Evolutionary conservation across 805 yeast genomes (phyloP).

Genomic region (Hanseniaspora jakobsenii): DNA sequence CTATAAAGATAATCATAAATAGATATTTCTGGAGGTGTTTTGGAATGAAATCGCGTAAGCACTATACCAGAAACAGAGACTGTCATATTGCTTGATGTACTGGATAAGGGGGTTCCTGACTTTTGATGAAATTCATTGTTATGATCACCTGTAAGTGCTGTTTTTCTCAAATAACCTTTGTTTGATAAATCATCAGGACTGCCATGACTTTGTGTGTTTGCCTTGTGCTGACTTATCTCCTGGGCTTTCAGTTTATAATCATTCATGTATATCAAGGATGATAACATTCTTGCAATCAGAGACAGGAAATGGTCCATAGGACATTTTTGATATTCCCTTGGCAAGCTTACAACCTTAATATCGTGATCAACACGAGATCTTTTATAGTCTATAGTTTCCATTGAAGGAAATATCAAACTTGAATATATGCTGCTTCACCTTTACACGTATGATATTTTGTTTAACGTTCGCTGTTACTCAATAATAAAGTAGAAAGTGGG

Average conservation of each 20-base stretch:
- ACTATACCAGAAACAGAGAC: slow-evolving; percentile 27
- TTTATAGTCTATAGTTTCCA: not conserved
- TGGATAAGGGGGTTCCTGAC: not conserved
- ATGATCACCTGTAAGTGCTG: no score
- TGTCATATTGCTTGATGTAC: not conserved
- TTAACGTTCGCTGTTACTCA: no score
- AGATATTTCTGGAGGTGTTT: slow-evolving; percentile 83
- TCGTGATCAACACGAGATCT: no score
- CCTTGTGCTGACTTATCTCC: slow-evolving; percentile 16
- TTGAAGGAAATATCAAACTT: no score
- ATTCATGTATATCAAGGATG: slow-evolving; percentile 60
- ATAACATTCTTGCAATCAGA: slow-evolving; percentile 68
- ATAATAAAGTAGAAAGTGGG: no score
- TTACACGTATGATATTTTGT: no score
- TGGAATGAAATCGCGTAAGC: slow-evolving; percentile 82
- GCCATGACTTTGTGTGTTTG: not conserved
- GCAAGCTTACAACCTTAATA: not conserved
- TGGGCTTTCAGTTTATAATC: slow-evolving; percentile 34
- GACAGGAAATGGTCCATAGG: slow-evolving; percentile 57
- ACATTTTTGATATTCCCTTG: slow-evolving; percentile 43
- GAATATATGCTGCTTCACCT: no score
- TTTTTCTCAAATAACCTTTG: not conserved
- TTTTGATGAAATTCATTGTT: not conserved
- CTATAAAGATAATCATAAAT: slow-evolving; percentile 65
- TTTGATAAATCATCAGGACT: not conserved